Evolutionary conservation across 2,329 filamentous ascomycete species (phyloP), one percentile per base, ranked within the genome.

Genomic region (Aureobasidium sp.): DNA sequence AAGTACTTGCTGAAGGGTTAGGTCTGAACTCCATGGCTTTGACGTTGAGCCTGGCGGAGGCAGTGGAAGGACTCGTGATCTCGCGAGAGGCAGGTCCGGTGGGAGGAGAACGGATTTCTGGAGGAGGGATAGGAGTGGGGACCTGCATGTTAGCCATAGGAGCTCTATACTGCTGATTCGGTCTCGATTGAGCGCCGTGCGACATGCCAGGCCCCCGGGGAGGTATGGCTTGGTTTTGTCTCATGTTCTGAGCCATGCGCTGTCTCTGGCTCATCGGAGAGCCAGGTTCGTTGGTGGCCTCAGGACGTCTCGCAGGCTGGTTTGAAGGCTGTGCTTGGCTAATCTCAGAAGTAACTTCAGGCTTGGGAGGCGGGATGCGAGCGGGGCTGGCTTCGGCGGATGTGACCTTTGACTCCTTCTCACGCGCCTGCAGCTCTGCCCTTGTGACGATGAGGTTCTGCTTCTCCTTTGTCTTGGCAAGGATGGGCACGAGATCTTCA

Each of bases 381-480:
- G 69, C 66, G 15, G 70, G 64, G 20, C 70, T 68, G 15, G 69
- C 70, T 51, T 60, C 44, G 17, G 44, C 45, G 49, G 73, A 71
- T 77, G 85, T 73, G 69, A 77, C 67, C 65, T 76, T 76, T 49
- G 70, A 66, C 65, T 83, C 71, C 78, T 70, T 69, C 48, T 80
- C 77, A 62, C 90, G 86, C 2, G 86, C 87, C 67, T 93, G 88
- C 70, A 86, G 84, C 64, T 90, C 85, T 1, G 91, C 91, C 74
- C 92, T 95, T 68, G 91, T 88, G 70, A 96, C 88, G 65, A 99
- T 97, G 71, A 92, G 86, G 70, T 91, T 87, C 75, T 97, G 94
- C 78, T 97, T 99, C 49, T 80, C 83, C n/a, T 91, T 91, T 72
- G 99, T 94, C 73, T 97, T 99, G 63, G 94, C 93, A 64, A 99